Percentiles rank a stretch among this genome's conserved stretches.
Evolutionary conservation across 768 basidiomycete species (phyloP).

Genomic region (Cantharellus anzutake): DNA sequence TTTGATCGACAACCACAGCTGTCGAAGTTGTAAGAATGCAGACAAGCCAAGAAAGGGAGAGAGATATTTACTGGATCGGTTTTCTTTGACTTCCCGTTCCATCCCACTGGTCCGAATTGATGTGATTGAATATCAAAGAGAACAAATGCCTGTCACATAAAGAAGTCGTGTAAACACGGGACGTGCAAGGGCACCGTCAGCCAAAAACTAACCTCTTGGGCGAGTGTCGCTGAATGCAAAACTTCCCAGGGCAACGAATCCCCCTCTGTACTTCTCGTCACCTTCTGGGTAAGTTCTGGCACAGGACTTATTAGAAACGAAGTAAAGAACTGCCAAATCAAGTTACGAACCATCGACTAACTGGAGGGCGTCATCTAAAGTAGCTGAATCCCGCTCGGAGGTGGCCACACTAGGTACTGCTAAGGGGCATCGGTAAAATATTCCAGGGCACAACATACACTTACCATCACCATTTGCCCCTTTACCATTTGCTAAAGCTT

Average conservation of each 20-base stretch:
- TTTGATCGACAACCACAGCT: conserved; percentile 27
- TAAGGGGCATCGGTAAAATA: conserved; percentile 19
- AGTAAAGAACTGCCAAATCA: background rate
- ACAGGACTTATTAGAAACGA: background rate
- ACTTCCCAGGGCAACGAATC: conserved; percentile 29
- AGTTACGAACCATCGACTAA: conserved; percentile 42
- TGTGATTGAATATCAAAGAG: conserved; percentile 45
- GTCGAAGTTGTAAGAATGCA: background rate
- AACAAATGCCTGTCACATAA: conserved; percentile 40
- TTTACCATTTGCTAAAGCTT: background rate
- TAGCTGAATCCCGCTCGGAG: too few species aligned
- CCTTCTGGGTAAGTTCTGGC: conserved; percentile 36
- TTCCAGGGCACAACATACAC: background rate
- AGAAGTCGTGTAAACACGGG: background rate
- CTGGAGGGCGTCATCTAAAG: conserved; percentile 30
- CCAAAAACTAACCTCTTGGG: conserved; percentile 41
- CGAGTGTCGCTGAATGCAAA: conserved; percentile 54
- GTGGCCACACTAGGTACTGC: too few species aligned
- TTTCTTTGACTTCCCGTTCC: conserved; percentile 48
- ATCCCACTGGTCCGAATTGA: conserved; percentile 51
- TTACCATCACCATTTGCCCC: background rate
- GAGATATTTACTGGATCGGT: conserved; percentile 38
- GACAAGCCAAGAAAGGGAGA: background rate
- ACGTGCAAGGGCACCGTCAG: background rate
- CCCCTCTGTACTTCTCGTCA: conserved; percentile 25